A percentile compares a stretch with the other conserved stretches of the same genome.
Evolutionary conservation across 2,329 filamentous ascomycete species (phyloP).

Genomic region (Xylaria sp.): DNA sequence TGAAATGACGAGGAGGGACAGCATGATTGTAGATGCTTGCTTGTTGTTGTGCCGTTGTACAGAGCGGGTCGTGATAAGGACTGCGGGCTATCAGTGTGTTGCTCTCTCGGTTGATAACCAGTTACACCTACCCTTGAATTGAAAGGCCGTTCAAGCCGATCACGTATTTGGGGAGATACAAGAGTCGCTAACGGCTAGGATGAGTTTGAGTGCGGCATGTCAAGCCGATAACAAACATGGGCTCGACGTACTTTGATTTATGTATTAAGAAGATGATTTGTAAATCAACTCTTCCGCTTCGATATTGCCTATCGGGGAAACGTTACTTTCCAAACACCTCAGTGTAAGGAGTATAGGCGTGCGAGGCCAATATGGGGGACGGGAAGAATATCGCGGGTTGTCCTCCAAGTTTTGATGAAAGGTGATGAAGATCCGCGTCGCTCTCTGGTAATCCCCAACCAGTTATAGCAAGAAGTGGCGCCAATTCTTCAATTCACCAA

Average conservation of each 20-base stretch:
- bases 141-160: background rate
- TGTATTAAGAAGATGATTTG: background rate
- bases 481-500: background rate
- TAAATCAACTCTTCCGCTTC: background rate
- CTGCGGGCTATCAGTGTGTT: background rate
- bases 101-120: background rate
- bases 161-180: background rate
- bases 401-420: background rate
- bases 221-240: background rate
- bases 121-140: background rate
- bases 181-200: no score
- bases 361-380: background rate
- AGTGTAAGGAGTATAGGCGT: background rate
- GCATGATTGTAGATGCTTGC: slow-evolving; percentile 8
- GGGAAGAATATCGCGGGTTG: background rate
- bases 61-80: background rate
- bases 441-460: background rate
- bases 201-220: background rate
- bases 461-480: background rate
- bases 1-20: slow-evolving; percentile 2
- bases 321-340: background rate
- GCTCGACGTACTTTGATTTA: background rate
- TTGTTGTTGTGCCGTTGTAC: background rate
- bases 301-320: background rate
- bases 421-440: background rate